A percentile compares a stretch with the other conserved stretches of the same genome.
These are phyloP conservation scores for Moesziomyces sp. DNA, from an alignment of 1,284 basidiomycete genomes.

Conservation along the genomic window DNA sequence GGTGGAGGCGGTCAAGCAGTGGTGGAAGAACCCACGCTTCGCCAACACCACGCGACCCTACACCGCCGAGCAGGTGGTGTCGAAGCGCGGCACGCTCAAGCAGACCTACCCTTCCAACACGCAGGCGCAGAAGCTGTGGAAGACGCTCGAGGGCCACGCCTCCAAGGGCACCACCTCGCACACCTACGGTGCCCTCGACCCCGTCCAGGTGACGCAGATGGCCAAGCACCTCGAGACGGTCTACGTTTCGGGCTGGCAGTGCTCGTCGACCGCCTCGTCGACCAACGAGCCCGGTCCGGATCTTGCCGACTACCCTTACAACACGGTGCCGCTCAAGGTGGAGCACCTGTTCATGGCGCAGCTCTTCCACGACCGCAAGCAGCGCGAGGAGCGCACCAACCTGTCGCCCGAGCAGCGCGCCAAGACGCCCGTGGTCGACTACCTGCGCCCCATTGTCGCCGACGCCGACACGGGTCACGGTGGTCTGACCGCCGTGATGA, in stretches of 20 bases:
- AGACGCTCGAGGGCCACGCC: slow-evolving; percentile 73
- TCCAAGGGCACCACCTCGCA: slow-evolving; percentile 77
- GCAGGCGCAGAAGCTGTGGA: slow-evolving; percentile 88
- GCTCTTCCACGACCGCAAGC: slow-evolving; percentile 75
- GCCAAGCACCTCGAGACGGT: slow-evolving; percentile 68
- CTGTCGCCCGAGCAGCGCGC: slow-evolving; percentile 76
- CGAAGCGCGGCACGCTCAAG: slow-evolving; percentile 88
- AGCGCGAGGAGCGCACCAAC: slow-evolving; percentile 71
- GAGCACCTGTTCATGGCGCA: slow-evolving; percentile 76
- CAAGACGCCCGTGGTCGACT: slow-evolving; percentile 69
- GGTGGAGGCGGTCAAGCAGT: slow-evolving; percentile 84
- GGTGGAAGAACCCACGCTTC: slow-evolving; percentile 94
- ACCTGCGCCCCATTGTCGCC: slow-evolving; percentile 70
- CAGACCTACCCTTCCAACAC: slow-evolving; percentile 87
- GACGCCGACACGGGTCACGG: slow-evolving; percentile 78
- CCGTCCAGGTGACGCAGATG: slow-evolving; percentile 80
- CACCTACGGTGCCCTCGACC: slow-evolving; percentile 97
- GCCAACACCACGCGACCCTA: slow-evolving; percentile 86
- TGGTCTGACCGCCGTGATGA: slow-evolving; percentile 94
- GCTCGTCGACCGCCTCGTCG: slow-evolving; percentile 63
- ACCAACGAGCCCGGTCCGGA: slow-evolving; percentile 68
- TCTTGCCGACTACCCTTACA: slow-evolving; percentile 73
- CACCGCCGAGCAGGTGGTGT: slow-evolving; percentile 89
- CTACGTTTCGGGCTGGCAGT: slow-evolving; percentile 68
- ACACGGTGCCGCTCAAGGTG: slow-evolving; percentile 76